Conservation (phyloP, 345 rosid species). For the Aquilaria malaccensis region DNA sequence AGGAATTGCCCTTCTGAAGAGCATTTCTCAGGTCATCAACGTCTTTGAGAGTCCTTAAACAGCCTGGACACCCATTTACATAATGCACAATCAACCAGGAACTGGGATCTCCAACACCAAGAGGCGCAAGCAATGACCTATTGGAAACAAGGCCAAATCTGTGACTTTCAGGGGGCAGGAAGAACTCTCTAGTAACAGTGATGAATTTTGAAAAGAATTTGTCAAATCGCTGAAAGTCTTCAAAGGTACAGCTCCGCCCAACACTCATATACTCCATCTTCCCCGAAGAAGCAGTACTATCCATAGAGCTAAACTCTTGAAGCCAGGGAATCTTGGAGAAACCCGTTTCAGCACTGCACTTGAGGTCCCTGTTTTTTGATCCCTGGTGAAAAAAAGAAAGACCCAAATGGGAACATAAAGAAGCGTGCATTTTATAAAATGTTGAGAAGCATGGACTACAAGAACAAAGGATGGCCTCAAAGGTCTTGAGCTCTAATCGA, state of each 20-base stretch:
- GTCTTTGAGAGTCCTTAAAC: conserved; percentile 58
- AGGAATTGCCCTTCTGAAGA: conserved; percentile 36
- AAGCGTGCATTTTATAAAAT: no score
- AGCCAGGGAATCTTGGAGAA: conserved; percentile 57
- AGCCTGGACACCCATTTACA: conserved; percentile 64
- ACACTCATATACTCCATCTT: conserved; percentile 22
- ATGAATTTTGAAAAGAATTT: conserved; percentile 55
- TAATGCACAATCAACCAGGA: conserved; percentile 62
- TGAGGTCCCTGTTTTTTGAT: conserved; percentile 34
- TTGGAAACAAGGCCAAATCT: conserved; percentile 75
- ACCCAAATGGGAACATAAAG: no score
- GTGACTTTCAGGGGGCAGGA: conserved; percentile 57
- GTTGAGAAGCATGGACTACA: no score
- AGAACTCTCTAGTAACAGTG: conserved; percentile 51
- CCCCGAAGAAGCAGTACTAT: conserved; percentile 29
- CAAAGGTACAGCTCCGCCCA: conserved; percentile 45
- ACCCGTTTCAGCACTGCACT: conserved; percentile 47
- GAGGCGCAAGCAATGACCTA: conserved; percentile 43
- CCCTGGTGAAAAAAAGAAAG: conserved; percentile 27
- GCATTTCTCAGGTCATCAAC: conserved; percentile 43
- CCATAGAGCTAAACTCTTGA: conserved; percentile 40
- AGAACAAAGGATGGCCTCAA: no score
- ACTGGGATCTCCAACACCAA: conserved; percentile 39
- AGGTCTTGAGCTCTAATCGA: no score
- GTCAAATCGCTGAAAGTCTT: conserved; percentile 59